Conservation (phyloP, 1,284 basidiomycete genomes). For the Melampsora americana region DNA sequence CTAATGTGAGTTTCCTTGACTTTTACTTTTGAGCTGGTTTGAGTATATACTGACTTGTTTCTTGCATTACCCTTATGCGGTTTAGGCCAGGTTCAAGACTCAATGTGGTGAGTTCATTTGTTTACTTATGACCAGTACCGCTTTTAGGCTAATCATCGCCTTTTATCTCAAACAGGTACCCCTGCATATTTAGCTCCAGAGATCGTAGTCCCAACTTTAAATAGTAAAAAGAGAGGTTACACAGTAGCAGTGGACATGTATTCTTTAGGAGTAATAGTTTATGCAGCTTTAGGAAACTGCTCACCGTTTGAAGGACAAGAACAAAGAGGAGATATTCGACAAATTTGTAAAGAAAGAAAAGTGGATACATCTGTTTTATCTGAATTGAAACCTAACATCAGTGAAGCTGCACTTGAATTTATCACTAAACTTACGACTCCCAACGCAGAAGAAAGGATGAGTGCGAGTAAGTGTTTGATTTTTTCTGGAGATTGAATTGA, state of each 20-base stretch:
- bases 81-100: neutral
- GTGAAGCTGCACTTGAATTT: constrained; percentile 1
- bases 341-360: neutral
- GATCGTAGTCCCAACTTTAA: neutral
- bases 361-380: neutral
- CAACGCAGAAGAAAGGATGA: neutral
- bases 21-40: neutral
- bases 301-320: neutral
- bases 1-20: neutral
- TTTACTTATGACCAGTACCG: neutral
- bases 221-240: neutral
- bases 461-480: neutral
- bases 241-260: neutral
- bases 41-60: neutral
- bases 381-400: neutral
- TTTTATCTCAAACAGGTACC: neutral
- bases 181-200: constrained; percentile 2
- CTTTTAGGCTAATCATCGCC: neutral
- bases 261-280: neutral
- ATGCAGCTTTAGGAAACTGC: constrained; percentile 3
- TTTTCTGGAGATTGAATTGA: neutral
- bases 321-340: neutral
- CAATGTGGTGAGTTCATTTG: neutral
- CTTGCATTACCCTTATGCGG: neutral
- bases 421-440: neutral